Evolutionary conservation across 495 filamentous ascomycete species (phyloP).

Genomic region (Monascus purpureus): DNA sequence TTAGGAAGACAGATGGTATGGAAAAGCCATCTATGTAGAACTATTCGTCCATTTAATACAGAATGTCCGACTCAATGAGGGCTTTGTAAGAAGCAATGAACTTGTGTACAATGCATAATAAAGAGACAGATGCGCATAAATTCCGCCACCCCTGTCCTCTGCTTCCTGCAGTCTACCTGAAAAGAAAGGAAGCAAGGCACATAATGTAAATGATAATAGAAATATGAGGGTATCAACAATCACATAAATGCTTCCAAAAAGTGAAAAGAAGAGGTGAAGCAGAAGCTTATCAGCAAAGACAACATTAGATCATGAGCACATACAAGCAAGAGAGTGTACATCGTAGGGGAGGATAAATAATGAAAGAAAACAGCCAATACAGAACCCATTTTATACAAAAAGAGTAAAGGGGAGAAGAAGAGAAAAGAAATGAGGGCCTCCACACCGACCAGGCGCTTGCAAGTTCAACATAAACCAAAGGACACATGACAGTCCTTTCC

Average conservation of each 20-base stretch:
- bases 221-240: conserved; percentile 36
- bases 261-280: conserved; percentile 2
- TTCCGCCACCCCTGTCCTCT: not conserved
- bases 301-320: conserved; percentile 23
- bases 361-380: not conserved
- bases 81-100: too few relatives aligned
- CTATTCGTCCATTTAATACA: too few relatives aligned
- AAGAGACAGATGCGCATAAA: too few relatives aligned
- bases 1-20: too few relatives aligned
- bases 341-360: conserved; percentile 7
- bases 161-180: conserved; percentile 2
- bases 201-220: conserved; percentile 3
- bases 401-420: not conserved
- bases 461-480: conserved; percentile 4
- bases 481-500: too few relatives aligned
- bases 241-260: conserved; percentile 29
- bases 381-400: conserved; percentile 11
- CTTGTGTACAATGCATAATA: too few relatives aligned
- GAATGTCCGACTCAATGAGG: too few relatives aligned
- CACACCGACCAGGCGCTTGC: not conserved
- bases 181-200: conserved; percentile 7
- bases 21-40: too few relatives aligned
- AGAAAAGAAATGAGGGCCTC: not conserved
- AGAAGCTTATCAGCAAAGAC: conserved; percentile 4
- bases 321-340: conserved; percentile 13